Evolutionary conservation across 768 basidiomycete species (phyloP), one percentile per base, ranked within the genome.

Genomic region (Serpula lacrymans): DNA sequence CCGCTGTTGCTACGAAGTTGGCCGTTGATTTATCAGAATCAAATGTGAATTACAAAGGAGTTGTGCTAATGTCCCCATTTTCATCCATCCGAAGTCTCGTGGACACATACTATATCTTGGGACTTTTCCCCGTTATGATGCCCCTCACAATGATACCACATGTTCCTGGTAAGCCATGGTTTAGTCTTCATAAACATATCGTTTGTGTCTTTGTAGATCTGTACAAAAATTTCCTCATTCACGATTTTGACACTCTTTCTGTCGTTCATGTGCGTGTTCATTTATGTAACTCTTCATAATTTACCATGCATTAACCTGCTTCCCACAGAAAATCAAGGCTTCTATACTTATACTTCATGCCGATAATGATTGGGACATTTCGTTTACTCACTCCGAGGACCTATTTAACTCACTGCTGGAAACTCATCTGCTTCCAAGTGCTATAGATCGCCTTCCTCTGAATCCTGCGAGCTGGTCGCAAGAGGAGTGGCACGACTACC

Each of bases 281-380:
- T 43, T 8, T 17, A 7, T 13, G 9, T 17, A n/a, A 27, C 36
- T 23, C 18, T 42, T 32, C 18, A 39, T 45, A 29, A 25, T n/a
- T n/a, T n/a, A n/a, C 38, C 22, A 24, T 14, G 30, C 20, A 20
- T 21, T 46, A 12, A 27, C 29, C 14, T 29, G 46, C 21, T 37
- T 17, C 26, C 16, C 21, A 26, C 53, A 89, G 87, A 68, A 72
- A 42, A 75, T 89, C 49, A 76, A 78, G 48, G 75, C 77, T 0
- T 80, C 84, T 7, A 72, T 87, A 6, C 65, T 91, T 26, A 72
- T 93, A 47, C 79, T 74, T 0, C 90, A 93, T 57, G 79, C 89
- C 6, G 68, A 74, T 45, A 71, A 90, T 56, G 90, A 93, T 60
- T 68, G 64, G 50, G 82, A 87, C 17, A 89, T 92, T 34, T 81